These are phyloP conservation scores for Boletellus dicymbophilus DNA, from an alignment of 1,284 basidiomycete genomes.

Conservation along the genomic window DNA sequence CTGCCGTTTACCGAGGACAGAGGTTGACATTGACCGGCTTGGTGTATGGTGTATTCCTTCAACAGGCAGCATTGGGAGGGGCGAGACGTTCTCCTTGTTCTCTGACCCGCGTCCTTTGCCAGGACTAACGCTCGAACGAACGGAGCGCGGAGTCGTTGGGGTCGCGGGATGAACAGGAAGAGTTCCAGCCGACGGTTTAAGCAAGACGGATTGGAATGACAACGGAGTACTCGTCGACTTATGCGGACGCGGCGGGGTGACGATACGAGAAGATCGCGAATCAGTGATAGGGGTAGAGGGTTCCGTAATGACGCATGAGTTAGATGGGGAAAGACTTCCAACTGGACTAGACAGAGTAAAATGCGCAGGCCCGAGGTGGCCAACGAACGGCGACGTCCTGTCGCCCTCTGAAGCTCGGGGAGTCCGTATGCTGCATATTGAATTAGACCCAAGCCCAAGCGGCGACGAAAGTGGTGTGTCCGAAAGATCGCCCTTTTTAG, in stretches of 20 bases:
- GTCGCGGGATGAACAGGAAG: constrained; percentile 26
- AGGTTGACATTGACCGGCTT: constrained; percentile 18
- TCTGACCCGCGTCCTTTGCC: constrained; percentile 28
- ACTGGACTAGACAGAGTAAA: constrained; percentile 16
- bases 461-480: constrained; percentile 15
- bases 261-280: constrained; percentile 18
- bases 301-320: constrained; percentile 2
- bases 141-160: constrained; percentile 29
- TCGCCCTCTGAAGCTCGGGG: not conserved
- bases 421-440: constrained; percentile 7
- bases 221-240: constrained; percentile 31
- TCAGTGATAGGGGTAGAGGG: constrained; percentile 26
- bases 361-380: constrained; percentile 30
- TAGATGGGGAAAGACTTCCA: constrained; percentile 8
- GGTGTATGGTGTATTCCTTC: constrained; percentile 37
- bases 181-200: constrained; percentile 30
- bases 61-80: constrained; percentile 30
- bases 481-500: constrained; percentile 3
- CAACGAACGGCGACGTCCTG: constrained; percentile 19
- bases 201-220: constrained; percentile 33
- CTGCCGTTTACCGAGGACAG: constrained; percentile 44
- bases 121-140: constrained; percentile 24
- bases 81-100: constrained; percentile 52
- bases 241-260: constrained; percentile 33
- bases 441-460: not conserved